Percentiles rank a stretch among this genome's conserved stretches.
Conservation (phyloP, 2,329 filamentous ascomycete genomes). For the Torrubiellomyces zombiae region DNA sequence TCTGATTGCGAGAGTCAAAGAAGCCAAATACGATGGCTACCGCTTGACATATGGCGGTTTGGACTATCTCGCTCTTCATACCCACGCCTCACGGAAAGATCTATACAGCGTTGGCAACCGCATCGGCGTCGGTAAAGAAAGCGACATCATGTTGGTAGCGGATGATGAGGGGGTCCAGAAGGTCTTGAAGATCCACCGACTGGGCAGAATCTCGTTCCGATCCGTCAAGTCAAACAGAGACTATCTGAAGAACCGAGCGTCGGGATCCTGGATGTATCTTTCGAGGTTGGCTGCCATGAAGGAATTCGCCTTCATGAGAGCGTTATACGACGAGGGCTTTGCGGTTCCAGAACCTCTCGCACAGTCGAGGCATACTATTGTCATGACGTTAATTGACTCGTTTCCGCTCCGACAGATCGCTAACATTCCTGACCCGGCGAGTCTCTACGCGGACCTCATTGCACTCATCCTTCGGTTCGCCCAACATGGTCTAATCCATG, state of each 20-base stretch:
- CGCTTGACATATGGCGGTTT: slow-evolving; percentile 90
- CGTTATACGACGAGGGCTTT: slow-evolving; percentile 67
- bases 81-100: slow-evolving; percentile 61
- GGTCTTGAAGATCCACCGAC: slow-evolving; percentile 87
- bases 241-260: slow-evolving; percentile 67
- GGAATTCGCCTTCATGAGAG: slow-evolving; percentile 89
- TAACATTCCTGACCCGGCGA: slow-evolving; percentile 63
- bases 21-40: slow-evolving; percentile 95
- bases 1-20: slow-evolving; percentile 83
- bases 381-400: slow-evolving; percentile 88
- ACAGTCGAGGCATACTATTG: slow-evolving; percentile 86
- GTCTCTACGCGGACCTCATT: slow-evolving; percentile 85
- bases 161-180: slow-evolving; percentile 59
- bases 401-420: slow-evolving; percentile 84
- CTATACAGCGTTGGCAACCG: slow-evolving; percentile 90
- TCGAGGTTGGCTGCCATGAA: slow-evolving; percentile 83
- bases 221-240: slow-evolving; percentile 92
- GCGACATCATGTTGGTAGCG: slow-evolving; percentile 89
- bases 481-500: slow-evolving; percentile 79
- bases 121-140: slow-evolving; percentile 94
- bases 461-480: slow-evolving; percentile 71
- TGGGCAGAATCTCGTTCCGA: slow-evolving; percentile 92
- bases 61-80: slow-evolving; percentile 91
- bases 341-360: slow-evolving; percentile 75
- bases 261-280: slow-evolving; percentile 96